These are phyloP conservation scores for Eucalyptus sideroxylon DNA, from an alignment of 345 rosid genomes.

Conservation along the genomic window DNA sequence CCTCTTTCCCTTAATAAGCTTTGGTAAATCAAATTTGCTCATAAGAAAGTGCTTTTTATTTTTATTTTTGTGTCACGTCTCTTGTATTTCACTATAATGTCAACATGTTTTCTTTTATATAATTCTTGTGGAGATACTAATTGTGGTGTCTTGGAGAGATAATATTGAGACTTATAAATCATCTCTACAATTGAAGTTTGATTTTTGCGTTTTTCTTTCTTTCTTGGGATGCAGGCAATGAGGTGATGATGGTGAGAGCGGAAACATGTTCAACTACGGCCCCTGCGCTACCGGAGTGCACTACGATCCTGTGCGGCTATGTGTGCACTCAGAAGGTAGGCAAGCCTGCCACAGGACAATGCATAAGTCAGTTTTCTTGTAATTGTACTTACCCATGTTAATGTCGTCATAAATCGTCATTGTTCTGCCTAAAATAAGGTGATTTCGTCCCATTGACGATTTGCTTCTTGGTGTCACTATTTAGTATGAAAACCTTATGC, in stretches of 20 bases:
- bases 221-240: neutral
- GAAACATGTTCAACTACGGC: neutral
- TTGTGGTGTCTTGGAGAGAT: neutral
- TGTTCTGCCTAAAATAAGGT: neutral
- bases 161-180: neutral
- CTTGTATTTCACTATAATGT: neutral
- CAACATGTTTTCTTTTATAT: neutral
- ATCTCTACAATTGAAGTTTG: neutral
- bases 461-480: neutral
- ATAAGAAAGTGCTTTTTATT: neutral
- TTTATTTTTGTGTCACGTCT: neutral
- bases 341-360: neutral
- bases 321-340: neutral
- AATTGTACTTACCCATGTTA: neutral
- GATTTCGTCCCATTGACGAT: neutral
- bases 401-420: neutral
- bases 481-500: neutral
- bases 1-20: neutral
- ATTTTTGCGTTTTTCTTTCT: neutral
- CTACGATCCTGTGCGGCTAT: neutral
- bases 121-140: neutral
- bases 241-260: neutral
- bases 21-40: neutral
- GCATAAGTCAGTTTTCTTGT: neutral
- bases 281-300: neutral